phyloP scores from a whole-genome alignment of 2,329 filamentous ascomycete species.

The Thelonectria discophora region DNA sequence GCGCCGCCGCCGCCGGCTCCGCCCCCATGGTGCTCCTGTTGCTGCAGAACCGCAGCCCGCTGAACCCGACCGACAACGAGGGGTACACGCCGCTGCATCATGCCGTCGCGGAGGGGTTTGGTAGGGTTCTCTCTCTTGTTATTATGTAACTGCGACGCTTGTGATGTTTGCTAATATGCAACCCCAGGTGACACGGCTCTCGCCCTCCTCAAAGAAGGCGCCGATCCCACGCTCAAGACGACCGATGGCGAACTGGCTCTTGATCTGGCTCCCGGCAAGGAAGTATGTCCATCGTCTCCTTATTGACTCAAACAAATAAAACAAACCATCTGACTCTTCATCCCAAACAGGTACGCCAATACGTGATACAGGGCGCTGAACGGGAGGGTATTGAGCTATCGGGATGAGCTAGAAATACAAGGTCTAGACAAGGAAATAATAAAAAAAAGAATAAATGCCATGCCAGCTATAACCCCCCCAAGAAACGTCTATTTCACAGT shows the following conservation, averaged over 20 bases:
- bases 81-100: constrained; percentile 93
- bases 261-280: constrained; percentile 85
- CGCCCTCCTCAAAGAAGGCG: constrained; percentile 82
- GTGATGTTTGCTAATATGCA: too few species aligned
- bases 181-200: constrained; percentile 78
- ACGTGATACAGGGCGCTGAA: constrained; percentile 80
- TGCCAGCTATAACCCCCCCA: constrained; percentile 17
- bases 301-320: constrained; percentile 20
- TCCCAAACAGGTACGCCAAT: constrained; percentile 73
- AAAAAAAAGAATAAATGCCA: constrained; percentile 9
- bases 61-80: constrained; percentile 83
- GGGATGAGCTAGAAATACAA: constrained; percentile 39
- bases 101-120: constrained; percentile 78
- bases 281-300: constrained; percentile 61
- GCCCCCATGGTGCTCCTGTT: constrained; percentile 86
- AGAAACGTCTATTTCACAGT: constrained; percentile 69
- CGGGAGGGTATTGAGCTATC: constrained; percentile 79
- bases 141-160: too few species aligned
- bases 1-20: constrained; percentile 89
- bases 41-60: constrained; percentile 77
- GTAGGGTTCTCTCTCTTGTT: constrained; percentile 51
- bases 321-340: constrained; percentile 33
- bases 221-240: constrained; percentile 82
- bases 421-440: background rate
- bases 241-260: constrained; percentile 75